Percentiles rank a stretch among this genome's conserved stretches.
Evolutionary conservation across 2,329 filamentous ascomycete species (phyloP).

Genomic region (Aotearoamyces nothofagi): DNA sequence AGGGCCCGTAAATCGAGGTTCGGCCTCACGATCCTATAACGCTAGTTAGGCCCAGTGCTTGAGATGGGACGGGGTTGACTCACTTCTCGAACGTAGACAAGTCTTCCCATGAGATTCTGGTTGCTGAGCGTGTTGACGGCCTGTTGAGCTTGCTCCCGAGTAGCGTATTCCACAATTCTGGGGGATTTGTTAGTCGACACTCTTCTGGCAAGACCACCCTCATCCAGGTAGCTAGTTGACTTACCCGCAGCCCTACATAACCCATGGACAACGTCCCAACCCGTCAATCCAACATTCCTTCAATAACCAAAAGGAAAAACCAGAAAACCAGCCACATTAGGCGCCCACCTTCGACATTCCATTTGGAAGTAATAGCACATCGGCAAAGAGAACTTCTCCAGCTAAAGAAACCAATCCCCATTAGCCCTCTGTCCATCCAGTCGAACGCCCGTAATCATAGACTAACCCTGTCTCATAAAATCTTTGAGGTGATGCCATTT

Average conservation of each 20-base stretch:
- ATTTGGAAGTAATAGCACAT: constrained; percentile 98
- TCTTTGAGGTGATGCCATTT: constrained; percentile 99
- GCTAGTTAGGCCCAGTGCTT: constrained; percentile 6
- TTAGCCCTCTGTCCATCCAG: constrained; percentile 24
- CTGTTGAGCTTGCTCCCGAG: constrained; percentile 95
- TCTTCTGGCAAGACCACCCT: too few relatives aligned
- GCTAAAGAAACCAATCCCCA: constrained; percentile 37
- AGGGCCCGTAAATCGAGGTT: constrained; percentile 84
- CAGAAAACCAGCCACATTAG: constrained; percentile 73
- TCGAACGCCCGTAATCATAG: constrained; percentile 8
- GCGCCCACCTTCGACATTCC: constrained; percentile 99
- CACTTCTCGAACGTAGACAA: constrained; percentile 98
- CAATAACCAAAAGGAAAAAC: constrained; percentile 48
- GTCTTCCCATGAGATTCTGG: constrained; percentile 94
- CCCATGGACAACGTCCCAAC: constrained; percentile 79
- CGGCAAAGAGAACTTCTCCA: constrained; percentile 98
- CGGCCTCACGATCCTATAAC: constrained; percentile 81
- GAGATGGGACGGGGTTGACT: constrained; percentile 14
- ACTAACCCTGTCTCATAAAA: constrained; percentile 98
- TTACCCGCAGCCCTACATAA: constrained; percentile 99
- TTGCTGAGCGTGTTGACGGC: constrained; percentile 97
- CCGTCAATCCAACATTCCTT: constrained; percentile 99
- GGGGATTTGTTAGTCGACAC: too few relatives aligned
- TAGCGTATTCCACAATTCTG: constrained; percentile 99
- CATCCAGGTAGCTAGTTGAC: too few relatives aligned